Conservation (phyloP, 2,329 filamentous ascomycete species). For the Calycina herbarum region DNA sequence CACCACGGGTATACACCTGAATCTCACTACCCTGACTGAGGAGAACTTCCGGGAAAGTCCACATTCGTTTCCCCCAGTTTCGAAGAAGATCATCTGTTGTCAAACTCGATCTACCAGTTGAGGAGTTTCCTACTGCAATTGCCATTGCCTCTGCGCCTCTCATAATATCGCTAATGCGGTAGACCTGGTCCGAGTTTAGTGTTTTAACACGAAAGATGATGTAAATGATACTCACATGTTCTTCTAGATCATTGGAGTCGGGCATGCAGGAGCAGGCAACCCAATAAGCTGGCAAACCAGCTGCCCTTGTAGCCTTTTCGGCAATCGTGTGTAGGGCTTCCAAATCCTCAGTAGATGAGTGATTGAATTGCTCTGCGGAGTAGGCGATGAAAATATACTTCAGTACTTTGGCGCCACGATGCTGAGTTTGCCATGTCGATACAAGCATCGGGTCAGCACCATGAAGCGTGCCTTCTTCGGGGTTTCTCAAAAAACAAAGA, state of each 20-base stretch:
- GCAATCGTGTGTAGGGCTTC: slow-evolving; percentile 8
- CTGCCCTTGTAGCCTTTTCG: slow-evolving; percentile 6
- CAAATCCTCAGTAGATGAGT: slow-evolving; percentile 1
- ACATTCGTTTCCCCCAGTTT: slow-evolving; percentile 7
- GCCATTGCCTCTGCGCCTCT: slow-evolving; percentile 19
- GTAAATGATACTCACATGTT: too few relatives aligned
- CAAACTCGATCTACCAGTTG: slow-evolving; percentile 13
- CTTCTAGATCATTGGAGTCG: slow-evolving; percentile 4
- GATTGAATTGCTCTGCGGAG: slow-evolving; percentile 1
- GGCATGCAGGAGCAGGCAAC: slow-evolving; percentile 15
- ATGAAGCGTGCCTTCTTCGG: too few relatives aligned
- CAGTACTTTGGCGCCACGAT: too few relatives aligned
- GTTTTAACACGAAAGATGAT: too few relatives aligned
- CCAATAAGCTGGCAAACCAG: slow-evolving; percentile 18
- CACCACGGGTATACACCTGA: slow-evolving; percentile 7
- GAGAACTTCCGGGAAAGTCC: slow-evolving; percentile 22
- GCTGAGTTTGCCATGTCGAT: too few relatives aligned
- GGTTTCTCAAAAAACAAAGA: too few relatives aligned
- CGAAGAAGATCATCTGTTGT: slow-evolving; percentile 4
- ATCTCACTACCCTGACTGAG: slow-evolving; percentile 11
- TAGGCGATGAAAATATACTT: slow-evolving; percentile 9
- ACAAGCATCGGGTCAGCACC: too few relatives aligned
- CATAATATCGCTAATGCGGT: slow-evolving; percentile 27
- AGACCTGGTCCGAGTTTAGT: slow-evolving; percentile 17
- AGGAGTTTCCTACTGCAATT: slow-evolving; percentile 16